Base-by-base conservation (phyloP, 148 eudicot genomes). In the Amaranthus palmeri region DNA sequence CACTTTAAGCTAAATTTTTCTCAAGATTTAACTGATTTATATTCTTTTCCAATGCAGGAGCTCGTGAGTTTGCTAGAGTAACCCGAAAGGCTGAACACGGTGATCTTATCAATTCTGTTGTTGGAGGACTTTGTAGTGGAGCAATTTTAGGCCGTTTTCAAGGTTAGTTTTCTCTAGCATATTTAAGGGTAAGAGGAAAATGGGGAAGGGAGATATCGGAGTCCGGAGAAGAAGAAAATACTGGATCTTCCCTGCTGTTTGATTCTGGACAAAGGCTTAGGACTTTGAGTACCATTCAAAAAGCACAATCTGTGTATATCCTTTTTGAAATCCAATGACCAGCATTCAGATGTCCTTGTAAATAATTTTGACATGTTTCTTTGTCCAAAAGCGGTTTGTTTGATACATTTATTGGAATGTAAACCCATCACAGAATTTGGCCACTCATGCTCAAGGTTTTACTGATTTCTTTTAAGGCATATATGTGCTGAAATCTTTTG, bases 71-170 rank as follows among this genome's bases (percentile, higher is more conserved):
- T 76, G 85, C 85, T 10, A 85, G 86, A 85, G 87, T 74, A 18
- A 86, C 88, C 67, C 82, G 96, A 74, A 78, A 70, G 50, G 77
- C 89, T 2, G 82, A 72, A 43, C 88, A 84, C 78, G 91, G 78
- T 72, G 97, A 92, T 77, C 82, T 92, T 60, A 45, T 88, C 54
- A 85, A 92, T 76, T 92, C 96, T 65, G 88, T 83, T 56, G 67
- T 92, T 73, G 97, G 85, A 77, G 96, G 97, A 64, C 77, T 88
- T 73, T 88, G 91, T 76, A 86, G 78, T 77, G 97, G 97, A 54
- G 96, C 97, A 67, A 71, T 92, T 82, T 92, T 92, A 25, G 97
- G 96, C 58, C 90, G 91, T 69, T 87, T 92, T 72, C 97, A 89
- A 88, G 97, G 97, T 92, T 6, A 74, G 78, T 36, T 57, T n/a